phyloP scores from a whole-genome alignment of 768 basidiomycete species.

The Multifurca ochricompacta region DNA sequence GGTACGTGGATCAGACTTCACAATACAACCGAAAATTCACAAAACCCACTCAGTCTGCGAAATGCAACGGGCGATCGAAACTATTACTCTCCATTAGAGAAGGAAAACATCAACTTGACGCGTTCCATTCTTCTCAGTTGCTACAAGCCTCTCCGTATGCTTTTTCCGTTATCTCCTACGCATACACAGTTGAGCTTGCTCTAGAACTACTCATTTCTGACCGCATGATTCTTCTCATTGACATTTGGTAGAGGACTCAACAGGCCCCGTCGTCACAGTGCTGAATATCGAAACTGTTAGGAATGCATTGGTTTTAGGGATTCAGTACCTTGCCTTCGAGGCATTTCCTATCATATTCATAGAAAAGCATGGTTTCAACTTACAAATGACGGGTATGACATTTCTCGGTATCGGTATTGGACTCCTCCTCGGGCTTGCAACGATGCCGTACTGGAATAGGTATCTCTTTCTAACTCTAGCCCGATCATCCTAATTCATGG shows the following conservation, averaged over 20 bases:
- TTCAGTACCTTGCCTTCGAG: slow-evolving; percentile 46
- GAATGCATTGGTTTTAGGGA: slow-evolving; percentile 34
- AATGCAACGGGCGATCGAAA: slow-evolving; percentile 43
- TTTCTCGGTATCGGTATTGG: slow-evolving; percentile 49
- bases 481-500: not conserved
- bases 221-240: slow-evolving; percentile 64
- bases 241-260: slow-evolving; percentile 49
- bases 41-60: slow-evolving; percentile 36
- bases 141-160: slow-evolving; percentile 66
- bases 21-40: not conserved
- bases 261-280: not conserved
- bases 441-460: slow-evolving; percentile 42
- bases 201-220: slow-evolving; percentile 59
- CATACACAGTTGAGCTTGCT: not conserved
- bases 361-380: slow-evolving; percentile 41
- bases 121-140: slow-evolving; percentile 51
- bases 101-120: slow-evolving; percentile 35
- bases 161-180: not conserved
- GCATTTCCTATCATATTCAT: slow-evolving; percentile 47
- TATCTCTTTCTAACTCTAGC: not conserved
- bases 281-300: slow-evolving; percentile 20
- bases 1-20: slow-evolving; percentile 27
- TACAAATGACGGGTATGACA: slow-evolving; percentile 40
- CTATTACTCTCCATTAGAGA: slow-evolving; percentile 57
- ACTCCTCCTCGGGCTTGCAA: slow-evolving; percentile 32